A percentile compares a stretch with the other conserved stretches of the same genome.
These are phyloP conservation scores for Cryphonectria carpinicola DNA, from an alignment of 2,329 filamentous ascomycete species.

Conservation along the genomic window DNA sequence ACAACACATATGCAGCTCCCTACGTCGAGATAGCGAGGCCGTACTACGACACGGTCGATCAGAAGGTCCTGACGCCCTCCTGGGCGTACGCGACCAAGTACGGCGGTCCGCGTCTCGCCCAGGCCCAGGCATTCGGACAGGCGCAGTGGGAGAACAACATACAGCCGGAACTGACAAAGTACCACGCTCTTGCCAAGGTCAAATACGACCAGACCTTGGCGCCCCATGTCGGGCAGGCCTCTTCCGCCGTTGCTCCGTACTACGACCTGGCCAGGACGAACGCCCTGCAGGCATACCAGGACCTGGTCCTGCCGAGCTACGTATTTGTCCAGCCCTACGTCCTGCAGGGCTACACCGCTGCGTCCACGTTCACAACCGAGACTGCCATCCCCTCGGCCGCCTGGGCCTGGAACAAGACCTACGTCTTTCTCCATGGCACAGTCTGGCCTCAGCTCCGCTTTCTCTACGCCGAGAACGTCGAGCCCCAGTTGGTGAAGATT, in stretches of 20 bases:
- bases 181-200: constrained; percentile 61
- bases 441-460: constrained; percentile 82
- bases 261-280: constrained; percentile 68
- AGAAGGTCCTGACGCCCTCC: constrained; percentile 70
- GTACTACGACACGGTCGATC: constrained; percentile 69
- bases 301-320: constrained; percentile 77
- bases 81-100: constrained; percentile 71
- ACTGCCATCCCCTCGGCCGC: constrained; percentile 74
- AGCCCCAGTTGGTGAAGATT: constrained; percentile 92
- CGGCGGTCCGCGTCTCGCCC: constrained; percentile 72
- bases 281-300: constrained; percentile 69
- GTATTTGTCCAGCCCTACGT: constrained; percentile 74
- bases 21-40: constrained; percentile 79
- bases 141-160: constrained; percentile 79
- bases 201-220: constrained; percentile 74
- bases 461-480: constrained; percentile 88
- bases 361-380: constrained; percentile 68
- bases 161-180: constrained; percentile 72
- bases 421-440: constrained; percentile 72
- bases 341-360: constrained; percentile 66
- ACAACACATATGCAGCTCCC: constrained; percentile 79
- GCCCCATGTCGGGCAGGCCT: constrained; percentile 71
- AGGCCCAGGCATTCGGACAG: constrained; percentile 67
- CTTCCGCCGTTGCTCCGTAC: constrained; percentile 68
- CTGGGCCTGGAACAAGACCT: constrained; percentile 71